Base-by-base conservation (phyloP, 805 yeast genomes). In the Wickerhamomyces hampshirensis region DNA sequence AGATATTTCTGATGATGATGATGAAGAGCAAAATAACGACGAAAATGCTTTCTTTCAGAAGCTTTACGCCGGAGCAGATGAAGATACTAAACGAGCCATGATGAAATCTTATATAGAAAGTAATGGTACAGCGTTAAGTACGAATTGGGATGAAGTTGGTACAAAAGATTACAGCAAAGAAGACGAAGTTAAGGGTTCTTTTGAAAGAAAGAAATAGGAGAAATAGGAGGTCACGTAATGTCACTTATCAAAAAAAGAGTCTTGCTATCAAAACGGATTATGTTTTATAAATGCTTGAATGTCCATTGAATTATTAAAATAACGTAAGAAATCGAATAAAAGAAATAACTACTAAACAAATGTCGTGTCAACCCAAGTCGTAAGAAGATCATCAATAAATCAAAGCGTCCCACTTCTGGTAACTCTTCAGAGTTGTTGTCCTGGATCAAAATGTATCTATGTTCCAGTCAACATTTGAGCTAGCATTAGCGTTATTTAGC, bases 61-160 rank as follows among this genome's bases (percentile, higher is more conserved):
- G 44, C 54, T 93, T 9, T 93, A 83, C 61, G 70, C 71, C 18
- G 79, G 73, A 45, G 91, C 95, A 0, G 95, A 88, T 55, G 93
- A 84, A 6, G 96, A 93, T 51, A 81, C 95, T 1, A 68, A 68
- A 47, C 69, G 94, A 34, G 99, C 99, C 2, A 93, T 93, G 98
- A 83, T 86, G 95, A 93, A 93, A 63, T 85, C 96, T 35, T 93
- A 75, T 51, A 69, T 77, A n/a, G 96, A 93, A 60, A 84, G 95
- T 48, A 83, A 84, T 50, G 99, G 99, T 15, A 93, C 98, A 0
- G 77, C 95, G 2, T 66, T 93, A 40, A 85, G 95, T 31, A 93
- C 98, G 4, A 84, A 86, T 55, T 93, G 99, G 99, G 73, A 64
- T 9, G 95, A 87, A 41, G 98, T 94, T 2, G 67, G 75, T 26